A percentile compares a stretch with the other conserved stretches of the same genome.
phyloP scores from a whole-genome alignment of 768 basidiomycete species.

The Tulasnella sp. region DNA sequence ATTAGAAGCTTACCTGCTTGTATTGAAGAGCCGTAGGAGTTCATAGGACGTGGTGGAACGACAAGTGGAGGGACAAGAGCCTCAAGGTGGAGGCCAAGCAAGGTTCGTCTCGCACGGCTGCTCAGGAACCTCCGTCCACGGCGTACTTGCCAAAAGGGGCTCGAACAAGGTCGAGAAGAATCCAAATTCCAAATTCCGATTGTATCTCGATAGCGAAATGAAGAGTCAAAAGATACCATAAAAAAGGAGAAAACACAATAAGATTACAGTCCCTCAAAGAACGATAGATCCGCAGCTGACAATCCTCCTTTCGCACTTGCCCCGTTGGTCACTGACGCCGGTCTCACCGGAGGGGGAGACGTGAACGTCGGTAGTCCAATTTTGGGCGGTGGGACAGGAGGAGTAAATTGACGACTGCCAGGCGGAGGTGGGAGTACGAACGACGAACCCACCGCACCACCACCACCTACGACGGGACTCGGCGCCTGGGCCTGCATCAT shows the following conservation, averaged over 20 bases:
- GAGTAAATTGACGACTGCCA: background rate
- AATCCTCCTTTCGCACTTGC: background rate
- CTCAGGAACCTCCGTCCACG: background rate
- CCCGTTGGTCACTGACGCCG: no score
- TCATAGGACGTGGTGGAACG: background rate
- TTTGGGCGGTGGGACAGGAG: background rate
- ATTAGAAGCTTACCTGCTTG: background rate
- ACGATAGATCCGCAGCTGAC: background rate
- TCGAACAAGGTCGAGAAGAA: background rate
- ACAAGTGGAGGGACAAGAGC: background rate
- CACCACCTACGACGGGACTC: background rate
- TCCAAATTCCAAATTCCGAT: background rate
- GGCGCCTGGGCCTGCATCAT: background rate
- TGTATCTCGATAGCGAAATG: background rate
- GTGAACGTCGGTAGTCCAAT: no score
- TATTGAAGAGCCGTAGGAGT: background rate
- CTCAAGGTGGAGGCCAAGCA: background rate
- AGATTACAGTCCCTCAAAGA: constrained; percentile 7
- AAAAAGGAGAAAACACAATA: background rate
- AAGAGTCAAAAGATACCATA: background rate
- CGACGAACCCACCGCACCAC: background rate
- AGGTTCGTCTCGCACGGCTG: background rate
- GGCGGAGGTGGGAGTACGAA: background rate
- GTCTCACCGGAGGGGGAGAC: background rate
- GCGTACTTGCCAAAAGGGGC: background rate